Base-by-base conservation (phyloP, 1,284 basidiomycete species). In the Puccinia novopanici region DNA sequence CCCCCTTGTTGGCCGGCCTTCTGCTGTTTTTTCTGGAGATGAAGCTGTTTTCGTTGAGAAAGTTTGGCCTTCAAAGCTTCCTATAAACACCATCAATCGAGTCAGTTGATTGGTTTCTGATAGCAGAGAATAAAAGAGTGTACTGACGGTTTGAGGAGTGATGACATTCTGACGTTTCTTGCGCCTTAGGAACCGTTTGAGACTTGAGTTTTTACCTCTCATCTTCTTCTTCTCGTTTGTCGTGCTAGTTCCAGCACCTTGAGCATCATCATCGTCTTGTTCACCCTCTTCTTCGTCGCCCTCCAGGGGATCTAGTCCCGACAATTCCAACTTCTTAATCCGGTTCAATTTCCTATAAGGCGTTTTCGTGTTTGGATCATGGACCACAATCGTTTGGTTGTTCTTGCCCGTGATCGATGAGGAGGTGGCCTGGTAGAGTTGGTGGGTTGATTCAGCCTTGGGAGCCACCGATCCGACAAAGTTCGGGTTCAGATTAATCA, bases 401-500 rank as follows among this genome's bases (percentile, higher is more conserved):
- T 61, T 61, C 42, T 52, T 37, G 34, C 24, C 67, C 24, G 52
- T 50, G 24, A 70, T 17, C 45, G 50, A 54, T 24, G 67, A 70
- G 34, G 34, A 34, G n/a, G 45, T 70, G 27, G 67, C 45, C 22
- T 70, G 67, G 30, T 24, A 70, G n/a, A 70, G 67, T 30, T 70
- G 42, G 30, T 54, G 34, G 24, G 52, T 77, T 27, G 27, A 17
- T 52, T 70, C 75, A 4, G 67, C 24, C 30, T 70, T 70, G 22
- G 67, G 67, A 5, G 75, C 75, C 37, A 79, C 42, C 37, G 52
- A 70, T n/a, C 77, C 77, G 5, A 79, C 77, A 55, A 93, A 90
- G 80, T 94, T 91, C 0, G 93, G 91, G 86, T 98, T 93, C 80
- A 98, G 89, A 0, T 93, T 90, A 84, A 99, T 99, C 87, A 97